Percentiles rank a stretch among this genome's conserved stretches.
These are phyloP conservation scores for Nosema muscidifuracis DNA, from an alignment of 371 early-diverging fungal species.

Conservation along the genomic window DNA sequence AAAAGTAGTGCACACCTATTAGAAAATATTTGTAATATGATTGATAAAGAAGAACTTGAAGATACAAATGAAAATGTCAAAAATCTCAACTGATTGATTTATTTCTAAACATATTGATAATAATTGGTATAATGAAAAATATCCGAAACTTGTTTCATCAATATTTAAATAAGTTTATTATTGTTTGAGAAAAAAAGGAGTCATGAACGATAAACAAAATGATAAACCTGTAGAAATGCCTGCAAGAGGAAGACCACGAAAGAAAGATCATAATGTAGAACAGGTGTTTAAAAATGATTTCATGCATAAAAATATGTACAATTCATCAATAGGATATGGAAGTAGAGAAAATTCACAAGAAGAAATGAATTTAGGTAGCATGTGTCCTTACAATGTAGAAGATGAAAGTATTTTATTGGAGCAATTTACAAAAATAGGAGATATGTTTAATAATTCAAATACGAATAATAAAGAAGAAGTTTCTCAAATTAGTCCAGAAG, in stretches of 20 bases:
- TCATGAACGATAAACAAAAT: slow-evolving; percentile 24
- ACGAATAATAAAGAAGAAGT: too few relatives aligned
- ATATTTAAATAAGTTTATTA: too few relatives aligned
- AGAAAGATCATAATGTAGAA: slow-evolving; percentile 4
- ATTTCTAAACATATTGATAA: too few relatives aligned
- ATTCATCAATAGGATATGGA: neutral
- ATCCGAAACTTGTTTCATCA: too few relatives aligned
- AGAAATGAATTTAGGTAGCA: neutral
- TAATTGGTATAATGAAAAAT: too few relatives aligned
- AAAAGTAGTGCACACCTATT: too few relatives aligned
- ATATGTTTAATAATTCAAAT: too few relatives aligned
- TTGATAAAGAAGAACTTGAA: too few relatives aligned
- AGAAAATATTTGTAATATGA: too few relatives aligned
- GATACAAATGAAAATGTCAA: too few relatives aligned
- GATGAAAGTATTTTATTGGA: neutral
- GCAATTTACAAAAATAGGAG: slow-evolving; percentile 3
- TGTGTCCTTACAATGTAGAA: neutral
- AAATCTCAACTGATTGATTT: too few relatives aligned
- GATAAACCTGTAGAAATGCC: slow-evolving; percentile 42
- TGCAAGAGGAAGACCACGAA: slow-evolving; percentile 38
- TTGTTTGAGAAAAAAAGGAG: neutral
- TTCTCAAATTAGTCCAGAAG: too few relatives aligned
- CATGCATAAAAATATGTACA: neutral
- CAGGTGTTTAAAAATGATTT: neutral
- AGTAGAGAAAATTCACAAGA: neutral